Evolutionary conservation across 2,329 filamentous ascomycete genomes (phyloP).

Genomic region (Aspergillus puulaauensis): DNA sequence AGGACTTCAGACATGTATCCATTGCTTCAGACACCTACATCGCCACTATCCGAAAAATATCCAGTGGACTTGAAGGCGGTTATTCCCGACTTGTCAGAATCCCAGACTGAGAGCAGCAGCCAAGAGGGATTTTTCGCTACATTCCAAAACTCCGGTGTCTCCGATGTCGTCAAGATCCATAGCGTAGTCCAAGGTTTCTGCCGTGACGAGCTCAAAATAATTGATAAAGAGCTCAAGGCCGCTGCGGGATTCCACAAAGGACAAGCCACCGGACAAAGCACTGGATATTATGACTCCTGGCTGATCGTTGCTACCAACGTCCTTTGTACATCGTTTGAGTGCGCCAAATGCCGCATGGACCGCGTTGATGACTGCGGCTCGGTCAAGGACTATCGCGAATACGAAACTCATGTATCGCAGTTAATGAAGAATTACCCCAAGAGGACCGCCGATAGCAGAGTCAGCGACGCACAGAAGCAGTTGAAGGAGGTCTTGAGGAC

Average conservation of each 20-base stretch:
- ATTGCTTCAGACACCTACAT: constrained; percentile 16
- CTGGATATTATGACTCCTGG: constrained; percentile 44
- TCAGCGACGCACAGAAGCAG: constrained; percentile 37
- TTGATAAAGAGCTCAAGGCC: constrained; percentile 28
- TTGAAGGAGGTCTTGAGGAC: constrained; percentile 34
- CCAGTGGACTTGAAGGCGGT: constrained; percentile 22
- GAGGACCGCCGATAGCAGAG: constrained; percentile 25
- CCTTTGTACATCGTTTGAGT: constrained; percentile 43
- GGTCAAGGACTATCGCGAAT: constrained; percentile 49
- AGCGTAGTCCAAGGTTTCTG: constrained; percentile 50
- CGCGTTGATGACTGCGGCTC: constrained; percentile 38
- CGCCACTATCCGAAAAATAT: constrained; percentile 24
- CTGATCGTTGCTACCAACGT: constrained; percentile 42
- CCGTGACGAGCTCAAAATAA: constrained; percentile 45
- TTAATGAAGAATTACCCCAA: constrained; percentile 42
- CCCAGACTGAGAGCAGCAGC: constrained; percentile 35
- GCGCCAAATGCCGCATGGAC: constrained; percentile 42
- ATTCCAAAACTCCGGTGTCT: constrained; percentile 29
- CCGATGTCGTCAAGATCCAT: constrained; percentile 50
- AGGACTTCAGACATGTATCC: constrained; percentile 37
- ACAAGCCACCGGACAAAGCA: constrained; percentile 25
- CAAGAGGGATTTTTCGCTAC: constrained; percentile 34
- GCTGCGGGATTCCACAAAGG: constrained; percentile 9
- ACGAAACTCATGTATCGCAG: constrained; percentile 45
- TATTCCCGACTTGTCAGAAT: constrained; percentile 32